These are phyloP conservation scores for Tulasnella sp. DNA, from an alignment of 768 basidiomycete species.

Conservation along the genomic window DNA sequence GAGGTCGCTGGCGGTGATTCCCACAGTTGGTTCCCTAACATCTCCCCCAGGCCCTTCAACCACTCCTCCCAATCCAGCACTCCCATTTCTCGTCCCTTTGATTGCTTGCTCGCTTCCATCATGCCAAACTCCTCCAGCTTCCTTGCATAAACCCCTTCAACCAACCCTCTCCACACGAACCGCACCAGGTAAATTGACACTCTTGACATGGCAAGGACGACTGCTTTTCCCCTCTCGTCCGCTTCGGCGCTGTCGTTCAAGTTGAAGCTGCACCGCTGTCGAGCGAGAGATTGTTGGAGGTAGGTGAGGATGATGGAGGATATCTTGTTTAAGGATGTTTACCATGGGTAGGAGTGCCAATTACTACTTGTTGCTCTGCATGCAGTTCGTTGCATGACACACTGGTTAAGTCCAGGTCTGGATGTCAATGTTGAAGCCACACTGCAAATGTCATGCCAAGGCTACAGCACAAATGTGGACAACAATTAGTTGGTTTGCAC, in stretches of 20 bases:
- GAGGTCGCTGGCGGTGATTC: too few species aligned
- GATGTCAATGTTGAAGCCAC: too few species aligned
- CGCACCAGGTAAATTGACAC: conserved; percentile 69
- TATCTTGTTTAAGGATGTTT: conserved; percentile 47
- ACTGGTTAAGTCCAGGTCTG: too few species aligned
- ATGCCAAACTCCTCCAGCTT: conserved; percentile 30
- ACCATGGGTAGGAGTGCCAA: too few species aligned
- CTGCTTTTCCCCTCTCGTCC: conserved; percentile 42
- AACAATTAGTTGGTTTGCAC: too few species aligned
- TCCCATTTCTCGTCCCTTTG: not conserved
- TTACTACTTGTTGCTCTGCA: too few species aligned
- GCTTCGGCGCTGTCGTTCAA: conserved; percentile 43
- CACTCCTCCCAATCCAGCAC: conserved; percentile 36
- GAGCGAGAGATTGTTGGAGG: conserved; percentile 31
- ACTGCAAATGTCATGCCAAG: too few species aligned
- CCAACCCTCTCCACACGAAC: conserved; percentile 68
- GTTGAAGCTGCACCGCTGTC: conserved; percentile 36
- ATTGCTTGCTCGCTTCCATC: not conserved
- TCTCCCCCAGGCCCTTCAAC: conserved; percentile 9
- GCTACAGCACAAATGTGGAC: too few species aligned
- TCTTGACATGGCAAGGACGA: conserved; percentile 54
- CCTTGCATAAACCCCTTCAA: conserved; percentile 72
- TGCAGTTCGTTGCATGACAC: too few species aligned
- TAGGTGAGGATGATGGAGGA: conserved; percentile 29
- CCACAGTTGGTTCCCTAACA: too few species aligned